These are phyloP conservation scores for Solanum hybrid DNA, from an alignment of 305 asterid genomes.

Conservation along the genomic window DNA sequence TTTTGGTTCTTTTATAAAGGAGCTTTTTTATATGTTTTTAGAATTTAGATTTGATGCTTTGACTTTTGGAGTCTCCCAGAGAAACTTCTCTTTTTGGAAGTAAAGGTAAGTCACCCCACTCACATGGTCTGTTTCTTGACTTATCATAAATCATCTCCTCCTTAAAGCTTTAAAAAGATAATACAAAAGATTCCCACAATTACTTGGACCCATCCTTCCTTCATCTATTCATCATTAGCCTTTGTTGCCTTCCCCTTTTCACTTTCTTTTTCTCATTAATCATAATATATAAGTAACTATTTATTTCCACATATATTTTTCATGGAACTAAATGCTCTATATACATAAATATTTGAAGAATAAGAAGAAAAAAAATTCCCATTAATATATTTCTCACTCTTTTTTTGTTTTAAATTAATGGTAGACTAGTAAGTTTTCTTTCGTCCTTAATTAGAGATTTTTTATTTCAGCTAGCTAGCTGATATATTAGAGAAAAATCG, in stretches of 20 bases:
- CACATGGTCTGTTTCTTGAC: conserved; percentile 34
- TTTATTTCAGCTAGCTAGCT: not conserved
- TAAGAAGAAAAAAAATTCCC: not conserved
- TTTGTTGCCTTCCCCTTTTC: conserved; percentile 6
- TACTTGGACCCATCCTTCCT: conserved; percentile 19
- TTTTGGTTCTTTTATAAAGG: conserved; percentile 36
- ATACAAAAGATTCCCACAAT: conserved; percentile 20
- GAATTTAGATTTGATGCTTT: conserved; percentile 47
- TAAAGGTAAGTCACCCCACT: conserved; percentile 33
- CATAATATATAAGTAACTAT: not conserved
- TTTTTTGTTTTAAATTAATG: not conserved
- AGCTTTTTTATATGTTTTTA: conserved; percentile 27
- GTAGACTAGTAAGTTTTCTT: not conserved
- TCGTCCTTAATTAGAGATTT: not conserved
- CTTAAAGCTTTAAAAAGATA: not conserved
- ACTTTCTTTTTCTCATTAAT: not conserved
- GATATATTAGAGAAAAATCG: not conserved
- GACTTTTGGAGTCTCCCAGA: conserved; percentile 53
- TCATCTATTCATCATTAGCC: conserved; percentile 24
- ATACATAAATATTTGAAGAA: not conserved
- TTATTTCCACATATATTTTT: not conserved
- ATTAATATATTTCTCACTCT: not conserved
- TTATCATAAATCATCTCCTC: conserved; percentile 14
- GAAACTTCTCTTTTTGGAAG: conserved; percentile 32
- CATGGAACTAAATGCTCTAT: not conserved